Conservation (phyloP, 768 basidiomycete species). For the Saitozyma sp. region DNA sequence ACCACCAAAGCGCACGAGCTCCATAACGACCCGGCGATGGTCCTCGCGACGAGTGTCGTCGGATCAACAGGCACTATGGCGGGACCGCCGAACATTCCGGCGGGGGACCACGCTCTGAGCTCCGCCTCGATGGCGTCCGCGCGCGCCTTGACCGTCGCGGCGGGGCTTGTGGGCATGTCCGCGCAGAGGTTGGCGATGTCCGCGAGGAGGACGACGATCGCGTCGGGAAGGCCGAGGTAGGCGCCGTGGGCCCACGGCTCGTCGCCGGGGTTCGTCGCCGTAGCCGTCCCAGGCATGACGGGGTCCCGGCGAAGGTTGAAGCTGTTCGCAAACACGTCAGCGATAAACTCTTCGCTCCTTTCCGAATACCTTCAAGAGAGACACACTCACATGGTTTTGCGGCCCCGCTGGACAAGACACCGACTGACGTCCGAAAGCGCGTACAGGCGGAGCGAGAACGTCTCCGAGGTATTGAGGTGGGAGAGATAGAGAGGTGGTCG, state of each 20-base stretch:
- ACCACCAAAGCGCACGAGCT: not conserved
- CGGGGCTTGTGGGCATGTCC: conserved; percentile 1
- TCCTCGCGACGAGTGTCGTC: conserved; percentile 23
- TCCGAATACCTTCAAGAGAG: too few relatives aligned
- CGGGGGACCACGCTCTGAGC: conserved; percentile 12
- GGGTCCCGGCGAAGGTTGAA: not conserved
- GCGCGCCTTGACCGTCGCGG: conserved; percentile 12
- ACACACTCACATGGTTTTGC: not conserved
- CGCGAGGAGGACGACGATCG: conserved; percentile 25
- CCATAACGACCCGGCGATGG: conserved; percentile 30
- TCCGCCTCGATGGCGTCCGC: conserved; percentile 23
- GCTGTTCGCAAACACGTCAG: not conserved
- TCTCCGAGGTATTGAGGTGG: too few relatives aligned
- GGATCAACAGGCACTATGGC: conserved; percentile 14
- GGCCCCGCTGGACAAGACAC: too few relatives aligned
- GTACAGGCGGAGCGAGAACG: too few relatives aligned
- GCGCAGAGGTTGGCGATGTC: conserved; percentile 29
- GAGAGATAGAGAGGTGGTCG: too few relatives aligned
- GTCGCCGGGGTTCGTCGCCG: conserved; percentile 8
- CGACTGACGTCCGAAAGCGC: too few relatives aligned
- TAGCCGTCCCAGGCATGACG: not conserved
- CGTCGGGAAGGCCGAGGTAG: conserved; percentile 28
- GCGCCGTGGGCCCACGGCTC: conserved; percentile 19
- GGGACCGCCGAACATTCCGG: not conserved
- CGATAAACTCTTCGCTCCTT: too few relatives aligned